Evolutionary conservation across 1,284 basidiomycete species (phyloP).

Genomic region (Somion occarium): DNA sequence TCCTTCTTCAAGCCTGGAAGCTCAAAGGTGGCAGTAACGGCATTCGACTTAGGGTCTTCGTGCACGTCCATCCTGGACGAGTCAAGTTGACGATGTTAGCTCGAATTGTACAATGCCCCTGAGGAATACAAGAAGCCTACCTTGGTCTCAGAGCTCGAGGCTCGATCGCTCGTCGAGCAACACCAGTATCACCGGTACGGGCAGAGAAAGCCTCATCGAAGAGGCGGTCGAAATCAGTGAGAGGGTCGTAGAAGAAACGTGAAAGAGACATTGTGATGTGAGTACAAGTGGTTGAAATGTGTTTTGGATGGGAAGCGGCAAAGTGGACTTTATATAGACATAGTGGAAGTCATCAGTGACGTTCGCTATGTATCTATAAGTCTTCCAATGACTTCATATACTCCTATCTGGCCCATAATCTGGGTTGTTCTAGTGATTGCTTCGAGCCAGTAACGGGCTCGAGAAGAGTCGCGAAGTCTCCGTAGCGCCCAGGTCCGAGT

Average conservation of each 20-base stretch:
- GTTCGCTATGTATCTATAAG: too few relatives aligned
- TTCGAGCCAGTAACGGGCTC: too few relatives aligned
- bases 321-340: too few relatives aligned
- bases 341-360: too few relatives aligned
- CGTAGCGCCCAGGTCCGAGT: too few relatives aligned
- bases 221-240: conserved; percentile 31
- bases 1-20: conserved; percentile 42
- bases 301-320: too few relatives aligned
- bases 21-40: conserved; percentile 42
- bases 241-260: not conserved
- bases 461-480: too few relatives aligned
- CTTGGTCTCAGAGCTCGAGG: conserved; percentile 9
- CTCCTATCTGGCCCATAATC: too few relatives aligned
- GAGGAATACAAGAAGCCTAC: conserved; percentile 5
- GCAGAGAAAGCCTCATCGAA: conserved; percentile 40
- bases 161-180: too few relatives aligned
- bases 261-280: not conserved
- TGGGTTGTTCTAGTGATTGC: too few relatives aligned
- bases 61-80: conserved; percentile 43
- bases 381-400: too few relatives aligned
- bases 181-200: conserved; percentile 2
- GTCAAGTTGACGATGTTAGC: not conserved
- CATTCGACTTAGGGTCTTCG: conserved; percentile 35
- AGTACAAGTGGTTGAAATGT: too few relatives aligned
- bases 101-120: not conserved